Evolutionary conservation across 345 rosid species (phyloP), one percentile per base, ranked within the genome.

Genomic region (Salix brachista): DNA sequence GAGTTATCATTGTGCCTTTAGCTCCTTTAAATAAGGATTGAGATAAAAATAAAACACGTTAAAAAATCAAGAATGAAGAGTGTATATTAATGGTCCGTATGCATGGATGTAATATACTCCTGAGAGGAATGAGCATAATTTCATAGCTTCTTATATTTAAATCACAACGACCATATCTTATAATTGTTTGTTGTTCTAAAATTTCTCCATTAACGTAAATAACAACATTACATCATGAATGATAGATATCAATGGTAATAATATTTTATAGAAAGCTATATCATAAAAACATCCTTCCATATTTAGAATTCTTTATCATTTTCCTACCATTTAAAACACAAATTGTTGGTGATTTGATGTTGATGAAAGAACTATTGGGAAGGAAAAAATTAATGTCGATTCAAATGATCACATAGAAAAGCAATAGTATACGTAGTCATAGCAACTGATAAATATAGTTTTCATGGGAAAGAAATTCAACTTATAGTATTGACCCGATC

Each of bases 221-320:
- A 34, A 4, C 6, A 34, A 4, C 36, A 34, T 34, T 34, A 34
- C 36, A 34, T 34, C 36, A 34, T 34, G 50, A 58, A 19, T 11
- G 37, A 58, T 88, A 94, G 98, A 94, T 84, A 56, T 77, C 81
- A 84, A 82, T 54, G 97, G 92, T 5, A 87, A 94, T 78, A 91
- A 89, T 12, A 90, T 97, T 14, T 62, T 94, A 34, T 92, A 97
- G 98, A 89, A 90, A n/a, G 94, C 97, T 48, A 79, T 92, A 80
- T 75, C 88, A 34, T 82, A 90, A 41, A 91, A 87, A 72, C 90
- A 92, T 66, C 84, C 79, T 21, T 82, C 91, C 1, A 80, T 91
- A 71, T 92, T 94, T 79, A 84, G 83, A 65, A 87, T 84, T 70
- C 90, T 92, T 42, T 90, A 89, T 80, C 94, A 85, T 21, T 87